Base-by-base conservation (phyloP, 768 basidiomycete species). In the Leccinum aurantiacum region DNA sequence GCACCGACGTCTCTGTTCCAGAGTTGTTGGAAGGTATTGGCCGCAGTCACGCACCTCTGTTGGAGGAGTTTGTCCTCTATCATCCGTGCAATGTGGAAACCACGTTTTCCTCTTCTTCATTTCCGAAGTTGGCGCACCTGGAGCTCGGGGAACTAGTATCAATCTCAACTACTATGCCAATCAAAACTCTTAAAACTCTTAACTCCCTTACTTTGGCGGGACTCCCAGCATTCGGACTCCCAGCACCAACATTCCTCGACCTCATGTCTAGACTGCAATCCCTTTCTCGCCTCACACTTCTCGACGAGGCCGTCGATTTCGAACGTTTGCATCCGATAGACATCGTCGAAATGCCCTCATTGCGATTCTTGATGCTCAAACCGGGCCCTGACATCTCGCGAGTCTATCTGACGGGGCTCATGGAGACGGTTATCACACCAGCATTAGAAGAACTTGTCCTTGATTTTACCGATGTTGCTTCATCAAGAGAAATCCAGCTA, bases 301-400 rank as follows among this genome's bases (percentile, higher is more conserved):
- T 71, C 13, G 67, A 70, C 13, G 71, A 72, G 37, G 71, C 52
- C 15, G 69, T 73, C 19, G 61, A 74, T 58, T 72, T 73, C 62
- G 67, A 63, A 51, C 65, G 17, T 50, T 60, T 59, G 19, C 52
- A 31, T 27, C 22, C 50, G 50, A 41, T 49, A 35, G 54, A 59
- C 6, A 31, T 38, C 22, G 62, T 69, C 22, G 57, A 69, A 56
- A 38, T 72, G 19, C 61, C 60, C 11, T 65, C 65, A 19, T 55
- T 72, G 25, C 63, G 63, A 5, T 69, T 41, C 37, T 41, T 71
- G 57, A 38, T 50, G 8, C 62, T 72, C 17, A 69, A 59, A 47
- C 72, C 73, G 49, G 69, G 69, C 8, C 61, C 62, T 15, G 69
- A 71, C 35, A 62, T 73, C 24, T 74, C 73, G 9, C 71, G 71